A percentile compares a stretch with the other conserved stretches of the same genome.
phyloP scores from a whole-genome alignment of 257 asterid genomes.

The Scutellaria baicalensis region DNA sequence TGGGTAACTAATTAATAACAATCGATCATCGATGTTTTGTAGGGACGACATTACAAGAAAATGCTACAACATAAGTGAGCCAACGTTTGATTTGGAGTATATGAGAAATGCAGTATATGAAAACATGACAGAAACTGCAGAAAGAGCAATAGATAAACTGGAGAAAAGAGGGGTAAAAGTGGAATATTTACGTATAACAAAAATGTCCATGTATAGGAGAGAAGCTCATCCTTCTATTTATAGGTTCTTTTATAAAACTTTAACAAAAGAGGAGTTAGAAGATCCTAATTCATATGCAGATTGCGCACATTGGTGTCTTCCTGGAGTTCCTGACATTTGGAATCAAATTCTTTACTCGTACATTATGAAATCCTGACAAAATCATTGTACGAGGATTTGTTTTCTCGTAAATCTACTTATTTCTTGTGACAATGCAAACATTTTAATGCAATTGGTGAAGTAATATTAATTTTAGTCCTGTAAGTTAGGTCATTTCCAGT shows the following conservation, averaged over 20 bases:
- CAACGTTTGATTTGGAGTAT: constrained; percentile 4
- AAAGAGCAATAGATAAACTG: constrained; percentile 4
- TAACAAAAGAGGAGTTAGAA: neutral
- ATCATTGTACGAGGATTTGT: no score
- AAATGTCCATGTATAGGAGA: constrained; percentile 9
- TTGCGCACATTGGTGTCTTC: constrained; percentile 49
- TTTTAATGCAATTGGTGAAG: no score
- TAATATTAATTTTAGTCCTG: no score
- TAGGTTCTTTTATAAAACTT: neutral
- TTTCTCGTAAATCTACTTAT: no score
- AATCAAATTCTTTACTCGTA: constrained; percentile 36
- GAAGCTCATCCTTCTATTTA: constrained; percentile 22
- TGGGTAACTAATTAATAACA: no score
- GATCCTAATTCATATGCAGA: constrained; percentile 8
- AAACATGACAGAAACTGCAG: neutral
- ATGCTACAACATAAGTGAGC: constrained; percentile 16
- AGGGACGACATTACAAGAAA: constrained; percentile 1
- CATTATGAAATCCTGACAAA: constrained; percentile 8
- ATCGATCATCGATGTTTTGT: neutral
- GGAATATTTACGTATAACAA: constrained; percentile 13
- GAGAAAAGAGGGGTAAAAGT: constrained; percentile 10
- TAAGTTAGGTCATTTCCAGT: neutral
- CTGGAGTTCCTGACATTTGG: constrained; percentile 54
- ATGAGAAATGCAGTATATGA: neutral
- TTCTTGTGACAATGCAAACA: no score